These are phyloP conservation scores for Schoenoplectus tabernaemontani DNA, from an alignment of 202 grass and related monocot genomes.

Conservation along the genomic window DNA sequence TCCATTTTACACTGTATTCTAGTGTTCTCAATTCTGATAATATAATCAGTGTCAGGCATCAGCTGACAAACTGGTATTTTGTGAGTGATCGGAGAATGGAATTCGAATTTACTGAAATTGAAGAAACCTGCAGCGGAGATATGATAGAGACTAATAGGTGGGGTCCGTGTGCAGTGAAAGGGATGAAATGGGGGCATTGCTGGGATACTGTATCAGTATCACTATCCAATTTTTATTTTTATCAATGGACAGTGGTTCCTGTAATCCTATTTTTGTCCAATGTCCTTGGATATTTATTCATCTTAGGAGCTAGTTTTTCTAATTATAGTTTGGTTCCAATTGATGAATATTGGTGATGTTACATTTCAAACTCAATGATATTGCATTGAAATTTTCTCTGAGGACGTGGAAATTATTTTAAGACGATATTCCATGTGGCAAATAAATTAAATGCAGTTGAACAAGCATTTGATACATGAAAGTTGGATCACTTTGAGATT, in stretches of 20 bases:
- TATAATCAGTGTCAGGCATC: neutral
- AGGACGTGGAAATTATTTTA: neutral
- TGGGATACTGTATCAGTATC: no score
- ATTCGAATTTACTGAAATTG: neutral
- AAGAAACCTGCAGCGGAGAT: neutral
- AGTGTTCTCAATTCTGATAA: neutral
- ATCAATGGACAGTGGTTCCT: neutral
- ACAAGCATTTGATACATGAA: neutral
- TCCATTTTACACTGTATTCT: neutral
- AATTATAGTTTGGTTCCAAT: neutral
- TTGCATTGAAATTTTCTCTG: neutral
- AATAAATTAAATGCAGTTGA: constrained; percentile 4
- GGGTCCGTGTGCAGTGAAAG: no score
- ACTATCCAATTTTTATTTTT: no score
- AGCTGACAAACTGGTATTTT: neutral
- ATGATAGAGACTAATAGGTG: no score
- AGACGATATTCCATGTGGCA: neutral
- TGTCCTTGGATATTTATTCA: neutral
- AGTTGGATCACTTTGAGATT: no score
- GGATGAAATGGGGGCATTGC: no score
- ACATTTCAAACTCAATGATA: neutral
- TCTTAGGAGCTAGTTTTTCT: neutral
- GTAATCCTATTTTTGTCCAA: no score
- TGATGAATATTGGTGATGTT: neutral
- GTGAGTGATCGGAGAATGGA: neutral